These are phyloP conservation scores for Trichoderma oligosporum DNA, from an alignment of 2,329 filamentous ascomycete genomes.

Conservation along the genomic window DNA sequence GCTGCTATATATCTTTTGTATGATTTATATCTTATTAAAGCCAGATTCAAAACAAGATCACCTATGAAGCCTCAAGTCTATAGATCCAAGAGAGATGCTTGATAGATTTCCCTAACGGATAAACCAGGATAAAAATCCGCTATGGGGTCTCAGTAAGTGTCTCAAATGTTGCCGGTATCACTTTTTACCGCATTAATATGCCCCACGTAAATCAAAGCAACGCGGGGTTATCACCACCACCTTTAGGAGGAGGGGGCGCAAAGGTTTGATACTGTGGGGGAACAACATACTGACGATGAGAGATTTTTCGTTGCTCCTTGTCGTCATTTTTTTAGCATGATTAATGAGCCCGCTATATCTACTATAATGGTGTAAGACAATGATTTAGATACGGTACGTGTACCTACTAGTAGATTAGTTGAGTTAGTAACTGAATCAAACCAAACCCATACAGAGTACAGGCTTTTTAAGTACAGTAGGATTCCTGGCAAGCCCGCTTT, in stretches of 20 bases:
- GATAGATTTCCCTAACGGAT: background rate
- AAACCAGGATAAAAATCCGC: constrained; percentile 1
- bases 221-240: constrained; percentile 3
- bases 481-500: background rate
- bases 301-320: background rate
- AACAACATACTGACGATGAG: background rate
- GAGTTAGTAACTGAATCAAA: too few species aligned
- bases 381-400: too few species aligned
- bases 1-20: too few species aligned
- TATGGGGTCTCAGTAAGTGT: background rate
- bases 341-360: background rate
- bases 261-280: constrained; percentile 3
- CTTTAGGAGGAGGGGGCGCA: background rate
- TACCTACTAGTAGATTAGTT: too few species aligned
- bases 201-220: background rate
- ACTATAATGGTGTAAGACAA: too few species aligned
- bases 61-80: too few species aligned
- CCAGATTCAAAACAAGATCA: too few species aligned
- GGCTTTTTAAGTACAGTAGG: too few species aligned
- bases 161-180: background rate
- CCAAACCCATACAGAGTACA: too few species aligned
- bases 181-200: background rate
- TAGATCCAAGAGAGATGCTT: too few species aligned
- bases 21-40: too few species aligned
- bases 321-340: constrained; percentile 4